A percentile compares a stretch with the other conserved stretches of the same genome.
phyloP scores from a whole-genome alignment of 805 yeast species.

The Priceomyces melissophilus region DNA sequence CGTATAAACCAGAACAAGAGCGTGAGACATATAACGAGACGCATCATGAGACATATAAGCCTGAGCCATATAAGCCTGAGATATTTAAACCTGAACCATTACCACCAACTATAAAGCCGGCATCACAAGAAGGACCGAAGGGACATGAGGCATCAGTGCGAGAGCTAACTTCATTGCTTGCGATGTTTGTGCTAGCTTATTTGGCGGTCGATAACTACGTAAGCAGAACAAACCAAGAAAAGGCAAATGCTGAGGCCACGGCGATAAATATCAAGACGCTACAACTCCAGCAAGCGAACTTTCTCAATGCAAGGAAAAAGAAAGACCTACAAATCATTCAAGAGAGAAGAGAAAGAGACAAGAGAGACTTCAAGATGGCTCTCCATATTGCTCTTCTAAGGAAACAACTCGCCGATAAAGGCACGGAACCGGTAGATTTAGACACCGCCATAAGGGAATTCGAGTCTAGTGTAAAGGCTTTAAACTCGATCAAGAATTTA shows the following conservation, averaged over 20 bases:
- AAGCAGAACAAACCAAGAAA: constrained; percentile 36
- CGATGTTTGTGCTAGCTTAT: constrained; percentile 43
- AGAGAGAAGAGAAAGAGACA: constrained; percentile 46
- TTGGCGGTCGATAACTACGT: constrained; percentile 52
- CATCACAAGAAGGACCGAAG: background rate
- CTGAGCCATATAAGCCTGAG: too few relatives aligned
- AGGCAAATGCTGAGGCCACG: constrained; percentile 29
- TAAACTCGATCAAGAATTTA: constrained; percentile 52
- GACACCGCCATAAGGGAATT: constrained; percentile 53
- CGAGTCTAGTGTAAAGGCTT: constrained; percentile 56
- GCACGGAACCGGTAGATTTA: constrained; percentile 54
- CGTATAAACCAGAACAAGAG: constrained; percentile 9
- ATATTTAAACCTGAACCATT: too few relatives aligned
- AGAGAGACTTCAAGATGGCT: constrained; percentile 56
- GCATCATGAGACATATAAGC: too few relatives aligned
- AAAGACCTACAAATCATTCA: constrained; percentile 50
- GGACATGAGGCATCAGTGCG: constrained; percentile 14
- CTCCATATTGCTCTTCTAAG: constrained; percentile 65
- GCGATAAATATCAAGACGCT: constrained; percentile 36
- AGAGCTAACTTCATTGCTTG: constrained; percentile 41
- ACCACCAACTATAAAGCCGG: too few relatives aligned
- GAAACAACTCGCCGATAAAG: constrained; percentile 55
- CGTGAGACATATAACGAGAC: too few relatives aligned
- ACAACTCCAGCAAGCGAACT: constrained; percentile 46
- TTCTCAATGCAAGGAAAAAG: constrained; percentile 48